A percentile compares a stretch with the other conserved stretches of the same genome.
Evolutionary conservation across 306 rosid species (phyloP).

Genomic region (Ochetophila trinervis): DNA sequence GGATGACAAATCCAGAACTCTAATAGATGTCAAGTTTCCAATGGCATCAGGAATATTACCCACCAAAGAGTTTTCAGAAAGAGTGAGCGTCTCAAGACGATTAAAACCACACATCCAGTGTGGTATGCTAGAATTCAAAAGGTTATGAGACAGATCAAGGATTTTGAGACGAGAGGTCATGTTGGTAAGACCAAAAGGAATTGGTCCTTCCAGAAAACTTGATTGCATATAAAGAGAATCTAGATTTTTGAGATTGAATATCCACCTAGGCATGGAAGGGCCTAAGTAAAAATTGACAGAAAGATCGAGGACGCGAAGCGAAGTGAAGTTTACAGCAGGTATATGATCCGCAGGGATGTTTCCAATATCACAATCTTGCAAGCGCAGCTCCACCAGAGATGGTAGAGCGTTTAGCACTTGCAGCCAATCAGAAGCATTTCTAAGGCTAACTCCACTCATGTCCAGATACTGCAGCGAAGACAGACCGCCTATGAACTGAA

Average conservation of each 20-base stretch:
- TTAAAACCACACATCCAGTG: too few relatives aligned
- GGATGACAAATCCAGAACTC: too few relatives aligned
- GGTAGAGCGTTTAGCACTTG: constrained; percentile 11
- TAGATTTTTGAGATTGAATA: not conserved
- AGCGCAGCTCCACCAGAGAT: too few relatives aligned
- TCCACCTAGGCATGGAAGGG: too few relatives aligned
- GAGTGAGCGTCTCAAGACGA: too few relatives aligned
- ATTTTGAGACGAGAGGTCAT: constrained; percentile 6
- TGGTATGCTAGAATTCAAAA: too few relatives aligned
- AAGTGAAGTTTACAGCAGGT: constrained; percentile 4
- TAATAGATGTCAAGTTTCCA: too few relatives aligned
- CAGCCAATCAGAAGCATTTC: constrained; percentile 18
- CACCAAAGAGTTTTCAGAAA: too few relatives aligned
- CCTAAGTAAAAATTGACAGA: too few relatives aligned
- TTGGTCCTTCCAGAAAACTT: not conserved
- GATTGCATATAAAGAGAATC: not conserved
- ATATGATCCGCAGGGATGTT: not conserved
- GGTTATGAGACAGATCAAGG: constrained; percentile 6
- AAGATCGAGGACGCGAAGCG: constrained; percentile 27
- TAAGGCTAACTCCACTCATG: not conserved
- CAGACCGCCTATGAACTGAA: constrained; percentile 15
- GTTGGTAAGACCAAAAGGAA: constrained; percentile 12
- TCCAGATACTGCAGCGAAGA: not conserved
- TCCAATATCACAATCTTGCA: too few relatives aligned
- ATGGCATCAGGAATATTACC: too few relatives aligned